Evolutionary conservation across 345 rosid species (phyloP), one percentile per base, ranked within the genome.

Genomic region (Arabidopsis arenosa): DNA sequence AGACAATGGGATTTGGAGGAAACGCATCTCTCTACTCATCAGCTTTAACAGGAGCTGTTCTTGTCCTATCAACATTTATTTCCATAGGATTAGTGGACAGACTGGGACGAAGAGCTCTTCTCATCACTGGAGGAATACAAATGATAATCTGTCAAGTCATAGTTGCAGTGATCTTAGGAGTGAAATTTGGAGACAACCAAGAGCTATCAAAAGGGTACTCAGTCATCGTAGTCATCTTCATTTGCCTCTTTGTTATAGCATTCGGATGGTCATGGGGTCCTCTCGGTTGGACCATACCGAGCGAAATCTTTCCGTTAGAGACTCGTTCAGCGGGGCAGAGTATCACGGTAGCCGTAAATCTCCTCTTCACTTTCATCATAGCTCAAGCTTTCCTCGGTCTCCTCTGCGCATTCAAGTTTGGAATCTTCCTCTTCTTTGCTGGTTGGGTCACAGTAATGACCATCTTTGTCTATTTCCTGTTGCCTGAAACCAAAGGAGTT

Each of bases 181-280:
- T 89, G 35, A 95, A 92, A 63, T 86, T 92, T n/a, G 92, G 93
- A 26, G 80, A 85, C 68, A 81, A 82, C 36, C 82, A 89, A 83
- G 86, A 78, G 5, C 83, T 95, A 36, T 82, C 99, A 9, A 88
- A 88, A 82, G 84, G 84, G 4, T 88, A 82, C 83, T 89, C 96
- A 7, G 71, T 83, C 6, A 23, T 87, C 41, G 91, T 95, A n/a
- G 97, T 95, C 40, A 68, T 73, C 2, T 85, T 92, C 79, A 75
- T 92, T 4, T 92, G 99, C 78, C 84, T 90, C 6, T 95, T 95
- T 73, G 99, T 92, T 4, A n/a, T 87, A 7, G 97, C 97, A 0
- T 95, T 95, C 9, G 99, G 97, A 64, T 95, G 93, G 92, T 95
- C 99, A 15, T 95, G 99, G 97, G 99, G 99, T 18, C 96, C 96